phyloP scores from a whole-genome alignment of 164 flowering plant genomes.

The Dillenia suffruticosa region DNA sequence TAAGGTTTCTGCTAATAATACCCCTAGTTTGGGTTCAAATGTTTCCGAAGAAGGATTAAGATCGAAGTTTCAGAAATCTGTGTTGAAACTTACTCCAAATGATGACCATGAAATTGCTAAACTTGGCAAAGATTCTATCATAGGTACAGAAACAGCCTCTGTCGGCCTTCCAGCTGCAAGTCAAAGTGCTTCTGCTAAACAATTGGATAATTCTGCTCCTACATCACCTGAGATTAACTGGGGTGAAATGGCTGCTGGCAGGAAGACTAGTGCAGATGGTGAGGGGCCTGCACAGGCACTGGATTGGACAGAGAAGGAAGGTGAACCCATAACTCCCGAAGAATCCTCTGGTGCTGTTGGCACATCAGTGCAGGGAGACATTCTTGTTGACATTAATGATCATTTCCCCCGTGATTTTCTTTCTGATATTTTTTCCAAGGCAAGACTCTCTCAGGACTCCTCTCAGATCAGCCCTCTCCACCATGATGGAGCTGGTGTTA shows the following conservation, averaged over 20 bases:
- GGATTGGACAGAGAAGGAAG: conserved; percentile 27
- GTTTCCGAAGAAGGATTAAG: conserved; percentile 15
- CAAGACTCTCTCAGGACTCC: conserved; percentile 36
- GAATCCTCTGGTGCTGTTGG: conserved; percentile 24
- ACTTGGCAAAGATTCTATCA: conserved; percentile 8
- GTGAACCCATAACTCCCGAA: conserved; percentile 23
- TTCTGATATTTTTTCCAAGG: conserved; percentile 73
- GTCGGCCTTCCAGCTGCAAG: conserved; percentile 10
- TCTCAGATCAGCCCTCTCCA: conserved; percentile 32
- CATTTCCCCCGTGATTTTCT: conserved; percentile 85
- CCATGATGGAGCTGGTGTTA: conserved; percentile 71
- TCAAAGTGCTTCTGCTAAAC: conserved; percentile 21
- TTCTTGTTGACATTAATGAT: conserved; percentile 82
- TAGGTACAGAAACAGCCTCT: conserved; percentile 19
- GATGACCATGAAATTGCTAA: conserved; percentile 6
- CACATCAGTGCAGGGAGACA: conserved; percentile 44
- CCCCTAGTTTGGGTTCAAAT: conserved; percentile 14
- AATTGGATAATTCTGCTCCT: conserved; percentile 28
- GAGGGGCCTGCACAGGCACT: conserved; percentile 20
- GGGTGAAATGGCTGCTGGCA: conserved; percentile 27
- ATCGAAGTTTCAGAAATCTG: conserved; percentile 20
- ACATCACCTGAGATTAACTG: conserved; percentile 22
- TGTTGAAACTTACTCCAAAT: conserved; percentile 11
- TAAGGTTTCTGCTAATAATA: conserved; percentile 28
- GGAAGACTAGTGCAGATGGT: conserved; percentile 8